Base-by-base conservation (phyloP, 2,329 filamentous ascomycete species). In the Monosporascus sp. region DNA sequence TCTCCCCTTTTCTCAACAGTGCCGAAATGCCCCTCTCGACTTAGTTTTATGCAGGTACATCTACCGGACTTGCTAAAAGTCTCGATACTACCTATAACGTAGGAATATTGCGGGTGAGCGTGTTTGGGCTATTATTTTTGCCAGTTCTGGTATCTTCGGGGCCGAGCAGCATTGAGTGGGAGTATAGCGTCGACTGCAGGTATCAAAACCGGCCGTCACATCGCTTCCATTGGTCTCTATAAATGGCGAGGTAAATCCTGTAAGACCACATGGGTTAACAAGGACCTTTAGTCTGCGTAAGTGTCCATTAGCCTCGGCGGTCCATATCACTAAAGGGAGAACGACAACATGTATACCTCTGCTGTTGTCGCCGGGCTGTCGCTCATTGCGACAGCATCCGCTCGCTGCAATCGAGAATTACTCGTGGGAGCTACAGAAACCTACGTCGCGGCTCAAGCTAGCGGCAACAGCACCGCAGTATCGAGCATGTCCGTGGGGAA, bases 371-470 rank as follows among this genome's bases (percentile, higher is more conserved):
- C 20, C 2, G 43, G 43, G 17, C 11, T 27, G 11, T 25, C 43
- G 43, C 43, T 46, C 43, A 17, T 46, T 15, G 39, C 48, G 22
- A 47, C 47, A 11, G 54, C 41, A 31, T 55, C 55, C 24, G 59
- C 57, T 9, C 49, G 49, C 17, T 62, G 60, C 38, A 55, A 55
- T 5, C 54, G 60, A 47, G 61, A 60, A 1, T 55, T 57, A 14
- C 59, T 65, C n/a, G 51, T 57, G 45, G 54, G 54, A 31, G 58
- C 57, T 11, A 64, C 63, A 6, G 53, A 60, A 18, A 56, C 56
- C 17, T 65, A 65, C 22, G 57, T 65, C 6, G 51, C 53, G 6
- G 61, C 63, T 15, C 63, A 65, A 53, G 55, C 52, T 17, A 53
- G 50, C 5, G 63, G 63, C 3, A 53, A 56, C 7, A 55, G 54